Evolutionary conservation across 371 early-diverging fungal genomes (phyloP).

Genomic region (Lichtheimia corymbifera): DNA sequence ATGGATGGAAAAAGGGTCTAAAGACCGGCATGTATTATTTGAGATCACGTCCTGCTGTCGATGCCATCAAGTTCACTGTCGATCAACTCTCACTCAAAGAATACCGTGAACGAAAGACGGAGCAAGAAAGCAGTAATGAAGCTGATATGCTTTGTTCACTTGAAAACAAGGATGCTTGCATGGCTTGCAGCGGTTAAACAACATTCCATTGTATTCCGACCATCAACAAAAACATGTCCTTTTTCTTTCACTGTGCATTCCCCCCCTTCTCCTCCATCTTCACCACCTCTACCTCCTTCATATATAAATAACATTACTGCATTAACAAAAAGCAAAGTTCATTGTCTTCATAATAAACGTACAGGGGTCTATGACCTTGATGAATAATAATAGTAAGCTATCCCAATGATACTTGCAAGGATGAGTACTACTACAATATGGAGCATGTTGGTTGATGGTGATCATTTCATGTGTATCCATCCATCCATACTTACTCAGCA

Average conservation of each 20-base stretch:
- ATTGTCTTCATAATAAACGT: background rate
- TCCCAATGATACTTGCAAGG: background rate
- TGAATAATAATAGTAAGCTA: background rate
- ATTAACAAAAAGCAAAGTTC: background rate
- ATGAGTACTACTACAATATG: background rate
- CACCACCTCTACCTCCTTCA: background rate
- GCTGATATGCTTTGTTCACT: slow-evolving; percentile 81
- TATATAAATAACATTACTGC: background rate
- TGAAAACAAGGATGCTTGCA: slow-evolving; percentile 89
- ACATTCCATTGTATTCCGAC: background rate
- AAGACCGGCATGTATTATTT: slow-evolving; percentile 99
- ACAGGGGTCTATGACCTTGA: background rate
- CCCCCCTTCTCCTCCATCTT: background rate
- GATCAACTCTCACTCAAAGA: slow-evolving; percentile 60
- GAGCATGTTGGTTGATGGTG: no score
- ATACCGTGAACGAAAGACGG: slow-evolving; percentile 9
- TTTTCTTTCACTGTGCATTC: background rate
- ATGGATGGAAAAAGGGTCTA: slow-evolving; percentile 98
- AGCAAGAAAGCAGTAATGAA: slow-evolving; percentile 31
- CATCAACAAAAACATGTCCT: background rate
- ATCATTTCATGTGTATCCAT: background rate
- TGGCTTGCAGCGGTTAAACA: slow-evolving; percentile 82
- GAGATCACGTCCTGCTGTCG: slow-evolving; percentile 96
- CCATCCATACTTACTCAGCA: background rate
- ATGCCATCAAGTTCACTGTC: slow-evolving; percentile 95